Evolutionary conservation across 371 early-diverging fungal species (phyloP), one percentile per base, ranked within the genome.

Genomic region (Actinomortierella wolfii): DNA sequence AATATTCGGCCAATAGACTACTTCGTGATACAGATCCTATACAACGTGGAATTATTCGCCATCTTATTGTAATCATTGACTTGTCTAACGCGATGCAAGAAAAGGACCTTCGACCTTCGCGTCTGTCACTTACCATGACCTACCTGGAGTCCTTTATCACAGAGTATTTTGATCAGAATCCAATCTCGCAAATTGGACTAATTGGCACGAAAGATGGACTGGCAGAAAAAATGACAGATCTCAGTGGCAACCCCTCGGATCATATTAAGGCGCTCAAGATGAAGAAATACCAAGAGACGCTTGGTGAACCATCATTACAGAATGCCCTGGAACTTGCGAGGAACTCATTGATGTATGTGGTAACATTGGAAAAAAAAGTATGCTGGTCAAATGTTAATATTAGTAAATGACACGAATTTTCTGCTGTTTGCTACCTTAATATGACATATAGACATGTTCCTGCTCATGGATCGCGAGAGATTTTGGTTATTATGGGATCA

Each of bases 121-220:
- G 96, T 20, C 78, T 94, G 18, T 93, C 93, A 18, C 79, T 90
- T 28, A 85, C 89, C 0, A 67, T 94, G 23, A 79, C 74, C 0
- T 83, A 87, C 49, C 81, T 88, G 9, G 89, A 89, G 56, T 78
- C 83, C 44, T 97, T 95, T 60, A 80, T 96, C 1, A 65, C 75
- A 25, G 97, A 96, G 75, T 97, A 86, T 65, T 95, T 96, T 78
- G 96, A 97, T 78, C 96, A 93, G 63, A 97, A 97, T 70, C 97
- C 98, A 0, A 88, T 97, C 51, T 90, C 93, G 8, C 95, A 95
- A 77, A 79, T 97, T 34, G 92, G 95, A 8, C 78, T 97, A 17
- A 86, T 96, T n/a, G 83, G 88, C 3, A 95, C 93, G 2, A 82
- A 91, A 55, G 94, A 96, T 55, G 95, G 94, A 23, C 76, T 92